These are phyloP conservation scores for Canavalia ensiformis DNA, from an alignment of 306 rosid species.

Conservation along the genomic window DNA sequence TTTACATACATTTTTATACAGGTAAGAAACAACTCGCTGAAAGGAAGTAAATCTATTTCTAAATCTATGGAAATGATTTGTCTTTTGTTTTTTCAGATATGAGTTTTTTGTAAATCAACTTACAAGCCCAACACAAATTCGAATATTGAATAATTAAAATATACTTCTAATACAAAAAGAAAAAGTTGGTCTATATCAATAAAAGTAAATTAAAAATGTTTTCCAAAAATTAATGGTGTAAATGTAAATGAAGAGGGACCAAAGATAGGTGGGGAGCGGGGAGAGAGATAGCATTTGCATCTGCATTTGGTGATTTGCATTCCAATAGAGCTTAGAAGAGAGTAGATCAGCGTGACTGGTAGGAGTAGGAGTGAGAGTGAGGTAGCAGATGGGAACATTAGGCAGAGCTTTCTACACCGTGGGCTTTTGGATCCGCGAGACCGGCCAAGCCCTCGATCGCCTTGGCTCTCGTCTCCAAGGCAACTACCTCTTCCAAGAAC, in stretches of 20 bases:
- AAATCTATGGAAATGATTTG: no score
- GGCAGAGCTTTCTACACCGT: slow-evolving; percentile 90
- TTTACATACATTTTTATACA: no score
- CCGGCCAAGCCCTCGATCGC: slow-evolving; percentile 96
- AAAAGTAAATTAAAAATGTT: not conserved
- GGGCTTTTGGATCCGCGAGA: slow-evolving; percentile 98
- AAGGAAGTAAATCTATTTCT: no score
- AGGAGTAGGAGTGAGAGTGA: not conserved
- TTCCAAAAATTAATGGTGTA: not conserved
- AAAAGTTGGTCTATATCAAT: not conserved
- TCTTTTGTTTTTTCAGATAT: no score
- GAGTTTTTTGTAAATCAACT: no score
- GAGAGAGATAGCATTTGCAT: not conserved
- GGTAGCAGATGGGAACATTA: slow-evolving; percentile 74
- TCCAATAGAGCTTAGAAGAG: not conserved
- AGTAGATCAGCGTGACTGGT: not conserved
- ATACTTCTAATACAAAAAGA: no score
- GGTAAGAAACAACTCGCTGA: no score
- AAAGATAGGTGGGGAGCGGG: not conserved
- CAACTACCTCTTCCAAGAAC: slow-evolving; percentile 86
- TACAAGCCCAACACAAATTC: no score
- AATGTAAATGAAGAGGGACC: slow-evolving; percentile 1
- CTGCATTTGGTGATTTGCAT: not conserved
- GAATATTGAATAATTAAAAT: no score
- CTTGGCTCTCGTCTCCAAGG: slow-evolving; percentile 94